A percentile compares a stretch with the other conserved stretches of the same genome.
These are phyloP conservation scores for Hortaea werneckii DNA, from an alignment of 2,329 filamentous ascomycete species.

Conservation along the genomic window DNA sequence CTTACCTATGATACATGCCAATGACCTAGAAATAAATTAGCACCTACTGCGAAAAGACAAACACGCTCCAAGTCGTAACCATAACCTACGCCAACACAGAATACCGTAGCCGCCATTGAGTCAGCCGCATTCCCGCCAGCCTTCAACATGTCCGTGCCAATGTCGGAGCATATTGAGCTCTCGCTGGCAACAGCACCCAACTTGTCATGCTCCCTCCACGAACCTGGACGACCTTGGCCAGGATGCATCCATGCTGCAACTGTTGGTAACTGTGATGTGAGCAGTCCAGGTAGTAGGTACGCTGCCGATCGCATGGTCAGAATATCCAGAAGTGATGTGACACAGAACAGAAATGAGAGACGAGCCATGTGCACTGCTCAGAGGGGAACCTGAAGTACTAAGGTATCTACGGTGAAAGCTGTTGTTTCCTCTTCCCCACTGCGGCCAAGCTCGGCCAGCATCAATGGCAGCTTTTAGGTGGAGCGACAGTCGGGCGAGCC, in stretches of 20 bases:
- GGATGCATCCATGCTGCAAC: constrained; percentile 8
- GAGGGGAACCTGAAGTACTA: too few relatives aligned
- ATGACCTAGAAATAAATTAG: constrained; percentile 24
- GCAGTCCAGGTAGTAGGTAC: constrained; percentile 8
- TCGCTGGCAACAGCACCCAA: constrained; percentile 39
- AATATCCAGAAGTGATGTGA: background rate
- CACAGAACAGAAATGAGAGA: too few relatives aligned
- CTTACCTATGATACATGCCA: constrained; percentile 33
- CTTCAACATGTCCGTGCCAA: constrained; percentile 37
- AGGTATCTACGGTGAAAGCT: too few relatives aligned
- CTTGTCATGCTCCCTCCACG: constrained; percentile 14
- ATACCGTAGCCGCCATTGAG: constrained; percentile 37
- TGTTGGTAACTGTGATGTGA: constrained; percentile 8
- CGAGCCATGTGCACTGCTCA: too few relatives aligned
- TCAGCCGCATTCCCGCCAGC: constrained; percentile 43
- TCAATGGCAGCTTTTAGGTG: too few relatives aligned
- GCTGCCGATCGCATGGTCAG: background rate
- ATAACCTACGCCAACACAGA: constrained; percentile 29
- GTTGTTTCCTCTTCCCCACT: too few relatives aligned
- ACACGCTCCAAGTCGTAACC: too few relatives aligned
- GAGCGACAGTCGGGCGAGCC: too few relatives aligned
- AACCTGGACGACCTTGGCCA: constrained; percentile 5
- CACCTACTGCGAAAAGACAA: background rate
- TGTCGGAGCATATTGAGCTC: constrained; percentile 34
- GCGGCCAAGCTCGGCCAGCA: too few relatives aligned